phyloP scores from a whole-genome alignment of 1,139 yeast species.

The Suhomyces bokatorum region DNA sequence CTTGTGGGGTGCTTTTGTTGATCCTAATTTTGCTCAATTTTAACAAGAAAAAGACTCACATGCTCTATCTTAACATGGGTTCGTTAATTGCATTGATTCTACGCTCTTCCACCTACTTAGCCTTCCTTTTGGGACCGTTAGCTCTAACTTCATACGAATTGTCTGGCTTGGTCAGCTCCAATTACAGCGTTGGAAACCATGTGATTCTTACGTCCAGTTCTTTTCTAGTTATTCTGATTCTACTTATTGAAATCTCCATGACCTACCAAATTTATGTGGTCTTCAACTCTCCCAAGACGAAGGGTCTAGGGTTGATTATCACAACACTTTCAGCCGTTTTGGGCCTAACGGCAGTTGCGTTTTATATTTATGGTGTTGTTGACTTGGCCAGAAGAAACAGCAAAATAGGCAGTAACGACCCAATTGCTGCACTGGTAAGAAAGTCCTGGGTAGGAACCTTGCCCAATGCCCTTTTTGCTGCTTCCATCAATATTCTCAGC shows the following conservation, averaged over 20 bases:
- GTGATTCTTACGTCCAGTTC: slow-evolving; percentile 59
- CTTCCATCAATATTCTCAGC: slow-evolving; percentile 65
- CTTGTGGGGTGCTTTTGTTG: slow-evolving; percentile 26
- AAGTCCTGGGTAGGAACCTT: slow-evolving; percentile 40
- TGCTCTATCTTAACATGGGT: slow-evolving; percentile 66
- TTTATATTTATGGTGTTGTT: slow-evolving; percentile 48
- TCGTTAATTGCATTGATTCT: slow-evolving; percentile 56
- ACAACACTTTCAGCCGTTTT: slow-evolving; percentile 41
- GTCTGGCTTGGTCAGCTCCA: slow-evolving; percentile 42
- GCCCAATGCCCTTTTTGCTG: slow-evolving; percentile 64
- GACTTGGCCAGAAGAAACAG: slow-evolving; percentile 13
- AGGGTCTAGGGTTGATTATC: slow-evolving; percentile 38
- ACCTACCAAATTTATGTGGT: slow-evolving; percentile 70
- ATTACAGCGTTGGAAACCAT: slow-evolving; percentile 1
- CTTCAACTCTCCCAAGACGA: slow-evolving; percentile 55
- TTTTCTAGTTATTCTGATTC: slow-evolving; percentile 58
- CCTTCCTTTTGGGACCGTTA: slow-evolving; percentile 54
- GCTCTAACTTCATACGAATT: slow-evolving; percentile 50
- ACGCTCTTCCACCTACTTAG: slow-evolving; percentile 59
- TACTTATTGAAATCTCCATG: slow-evolving; percentile 62
- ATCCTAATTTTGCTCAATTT: slow-evolving; percentile 37
- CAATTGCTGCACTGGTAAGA: background rate
- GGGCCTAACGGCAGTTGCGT: slow-evolving; percentile 51
- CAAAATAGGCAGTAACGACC: slow-evolving; percentile 12
- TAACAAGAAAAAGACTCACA: slow-evolving; percentile 57